These are phyloP conservation scores for Strobilomyces confusus DNA, from an alignment of 768 basidiomycete genomes.

Conservation along the genomic window DNA sequence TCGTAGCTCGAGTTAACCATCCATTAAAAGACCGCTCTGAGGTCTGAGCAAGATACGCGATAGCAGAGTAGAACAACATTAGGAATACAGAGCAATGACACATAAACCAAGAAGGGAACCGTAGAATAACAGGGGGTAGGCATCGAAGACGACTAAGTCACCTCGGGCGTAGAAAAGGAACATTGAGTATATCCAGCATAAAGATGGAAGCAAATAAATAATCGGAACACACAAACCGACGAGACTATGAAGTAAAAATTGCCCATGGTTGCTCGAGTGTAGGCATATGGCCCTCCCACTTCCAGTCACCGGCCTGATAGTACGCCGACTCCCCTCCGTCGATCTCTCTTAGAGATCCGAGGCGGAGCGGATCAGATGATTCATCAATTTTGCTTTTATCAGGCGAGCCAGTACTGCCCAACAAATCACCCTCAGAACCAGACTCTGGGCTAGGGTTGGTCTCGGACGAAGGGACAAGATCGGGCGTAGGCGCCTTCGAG, in stretches of 20 bases:
- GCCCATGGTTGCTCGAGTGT: slow-evolving; percentile 70
- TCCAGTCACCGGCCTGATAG: slow-evolving; percentile 56
- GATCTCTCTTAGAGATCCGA: slow-evolving; percentile 64
- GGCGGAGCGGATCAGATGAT: slow-evolving; percentile 47
- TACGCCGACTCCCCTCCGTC: slow-evolving; percentile 74
- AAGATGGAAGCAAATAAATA: slow-evolving; percentile 41
- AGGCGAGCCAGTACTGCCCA: slow-evolving; percentile 41
- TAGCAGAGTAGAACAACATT: slow-evolving; percentile 61
- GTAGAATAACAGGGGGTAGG: slow-evolving; percentile 33
- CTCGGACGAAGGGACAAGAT: slow-evolving; percentile 65
- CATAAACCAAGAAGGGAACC: slow-evolving; percentile 40
- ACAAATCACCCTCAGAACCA: slow-evolving; percentile 55
- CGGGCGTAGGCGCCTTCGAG: slow-evolving; percentile 72
- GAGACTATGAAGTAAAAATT: slow-evolving; percentile 43
- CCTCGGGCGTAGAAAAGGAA: slow-evolving; percentile 5
- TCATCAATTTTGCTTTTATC: slow-evolving; percentile 57
- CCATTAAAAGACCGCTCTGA: slow-evolving; percentile 32
- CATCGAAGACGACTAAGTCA: slow-evolving; percentile 33
- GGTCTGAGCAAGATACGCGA: slow-evolving; percentile 42
- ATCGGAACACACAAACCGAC: slow-evolving; percentile 30
- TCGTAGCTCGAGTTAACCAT: slow-evolving; percentile 17
- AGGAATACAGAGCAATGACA: slow-evolving; percentile 48
- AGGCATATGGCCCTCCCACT: slow-evolving; percentile 69
- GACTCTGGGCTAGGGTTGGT: slow-evolving; percentile 78
- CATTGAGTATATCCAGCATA: slow-evolving; percentile 40